Conservation (phyloP, 2,329 filamentous ascomycete genomes). For the Hypoxylon sp. region DNA sequence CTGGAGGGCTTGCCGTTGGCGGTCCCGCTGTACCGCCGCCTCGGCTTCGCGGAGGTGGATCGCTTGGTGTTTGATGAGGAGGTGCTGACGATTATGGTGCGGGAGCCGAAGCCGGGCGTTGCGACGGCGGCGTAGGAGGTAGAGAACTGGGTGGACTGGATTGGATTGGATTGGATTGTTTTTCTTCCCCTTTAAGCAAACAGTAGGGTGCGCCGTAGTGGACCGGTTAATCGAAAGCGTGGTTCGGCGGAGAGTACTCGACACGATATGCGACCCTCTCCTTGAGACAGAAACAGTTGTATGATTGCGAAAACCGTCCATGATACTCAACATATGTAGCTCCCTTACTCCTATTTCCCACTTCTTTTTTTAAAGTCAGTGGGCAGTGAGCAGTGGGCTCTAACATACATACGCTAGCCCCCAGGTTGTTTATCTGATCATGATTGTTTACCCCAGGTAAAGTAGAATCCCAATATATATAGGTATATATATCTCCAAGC, state of each 20-base stretch:
- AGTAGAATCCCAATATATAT: background rate
- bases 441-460: background rate
- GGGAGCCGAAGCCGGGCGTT: constrained; percentile 29
- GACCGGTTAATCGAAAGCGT: background rate
- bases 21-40: constrained; percentile 45
- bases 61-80: constrained; percentile 40
- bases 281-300: background rate
- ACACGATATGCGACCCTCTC: background rate
- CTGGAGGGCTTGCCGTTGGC: constrained; percentile 47
- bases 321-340: background rate
- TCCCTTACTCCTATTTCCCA: background rate
- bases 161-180: too few relatives aligned
- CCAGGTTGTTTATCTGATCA: background rate
- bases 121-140: background rate
- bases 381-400: background rate
- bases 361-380: background rate
- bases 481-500: too few relatives aligned
- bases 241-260: background rate
- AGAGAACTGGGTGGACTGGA: background rate
- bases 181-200: background rate
- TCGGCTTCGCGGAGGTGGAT: constrained; percentile 46
- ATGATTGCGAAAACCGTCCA: background rate
- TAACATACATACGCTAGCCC: background rate
- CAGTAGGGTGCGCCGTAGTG: background rate
- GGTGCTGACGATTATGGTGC: constrained; percentile 45